Percentiles rank a stretch among this genome's conserved stretches.
These are phyloP conservation scores for Coemansia sp. DNA, from an alignment of 192 early-diverging fungal genomes.

Conservation along the genomic window DNA sequence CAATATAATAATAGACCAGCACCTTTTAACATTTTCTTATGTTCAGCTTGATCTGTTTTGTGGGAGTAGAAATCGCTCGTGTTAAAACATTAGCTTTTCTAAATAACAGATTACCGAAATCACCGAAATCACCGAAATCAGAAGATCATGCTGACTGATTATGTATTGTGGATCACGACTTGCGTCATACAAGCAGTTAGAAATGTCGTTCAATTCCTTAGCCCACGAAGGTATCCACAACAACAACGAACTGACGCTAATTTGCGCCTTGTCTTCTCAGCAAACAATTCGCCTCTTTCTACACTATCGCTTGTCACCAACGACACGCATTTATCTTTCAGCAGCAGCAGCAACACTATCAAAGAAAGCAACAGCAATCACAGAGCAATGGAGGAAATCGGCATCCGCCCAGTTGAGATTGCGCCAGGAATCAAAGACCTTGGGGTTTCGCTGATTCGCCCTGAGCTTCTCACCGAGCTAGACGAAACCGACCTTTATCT, in stretches of 20 bases:
- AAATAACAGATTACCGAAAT: not conserved
- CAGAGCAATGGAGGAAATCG: conserved; percentile 49
- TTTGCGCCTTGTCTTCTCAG: not conserved
- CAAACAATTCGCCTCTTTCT: not conserved
- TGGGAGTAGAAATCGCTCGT: too few relatives aligned
- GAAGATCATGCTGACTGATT: not conserved
- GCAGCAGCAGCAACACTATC: not conserved
- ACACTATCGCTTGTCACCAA: not conserved
- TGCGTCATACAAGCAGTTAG: conserved; percentile 9
- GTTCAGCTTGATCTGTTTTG: not conserved
- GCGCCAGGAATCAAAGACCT: conserved; percentile 53
- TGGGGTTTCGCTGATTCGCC: conserved; percentile 48
- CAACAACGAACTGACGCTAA: not conserved
- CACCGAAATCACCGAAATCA: not conserved
- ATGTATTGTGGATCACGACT: not conserved
- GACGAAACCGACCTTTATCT: conserved; percentile 87
- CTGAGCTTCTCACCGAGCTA: conserved; percentile 42
- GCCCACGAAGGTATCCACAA: not conserved
- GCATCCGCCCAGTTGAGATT: conserved; percentile 45
- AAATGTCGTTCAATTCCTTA: not conserved
- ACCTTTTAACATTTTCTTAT: not conserved
- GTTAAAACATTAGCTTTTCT: not conserved
- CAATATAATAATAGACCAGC: not conserved
- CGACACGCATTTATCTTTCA: not conserved
- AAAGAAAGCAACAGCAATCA: not conserved